Base-by-base conservation (phyloP, 352 stramenopile species). In the Globisporangium spinosum region DNA sequence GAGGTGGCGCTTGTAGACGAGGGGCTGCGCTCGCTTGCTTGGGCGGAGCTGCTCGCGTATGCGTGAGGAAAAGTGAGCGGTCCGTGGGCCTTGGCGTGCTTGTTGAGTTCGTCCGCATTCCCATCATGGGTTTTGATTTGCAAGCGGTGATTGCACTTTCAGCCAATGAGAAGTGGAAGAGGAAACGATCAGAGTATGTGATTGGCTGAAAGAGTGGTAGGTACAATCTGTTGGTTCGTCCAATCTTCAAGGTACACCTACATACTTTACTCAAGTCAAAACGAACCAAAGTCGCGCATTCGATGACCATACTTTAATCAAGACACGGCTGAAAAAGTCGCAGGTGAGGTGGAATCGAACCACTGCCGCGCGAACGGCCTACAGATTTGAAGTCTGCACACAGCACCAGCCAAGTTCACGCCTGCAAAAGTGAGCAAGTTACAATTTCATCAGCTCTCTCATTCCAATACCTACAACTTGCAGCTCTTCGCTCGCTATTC, bases 321-420 rank as follows among this genome's bases (percentile, higher is more conserved):
- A 47, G 56, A 29, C 7, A 47, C 1, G 0, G 6, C 12, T 8
- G 29, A 74, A 80, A 87, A 89, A 87, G 61, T 78, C 87, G 87
- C 87, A 94, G 73, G 80, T 75, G 86, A 95, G 87, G 86, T 89
- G 89, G 87, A 93, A 95, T 97, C 85, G 86, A 95, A 95, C 89
- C 89, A 88, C 86, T 95, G 89, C 82, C 83, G 90, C 77, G 71
- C 74, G 78, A 94, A 88, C 88, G 84, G 83, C 89, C 86, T 90
- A 93, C 86, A 93, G 87, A 93, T 97, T 95, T 95, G 89, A 95
- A 95, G 87, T 94, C 87, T 94, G 87, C 85, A 94, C 87, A 81
- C 73, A 87, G 85, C 87, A 95, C 89, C 86, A 95, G 85, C 86
- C 83, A 90, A 90, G 89, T 73, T 95, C 86, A 97, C 83, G 65